Evolutionary conservation across 2,329 filamentous ascomycete species (phyloP).

Genomic region (Exophiala mesophila): DNA sequence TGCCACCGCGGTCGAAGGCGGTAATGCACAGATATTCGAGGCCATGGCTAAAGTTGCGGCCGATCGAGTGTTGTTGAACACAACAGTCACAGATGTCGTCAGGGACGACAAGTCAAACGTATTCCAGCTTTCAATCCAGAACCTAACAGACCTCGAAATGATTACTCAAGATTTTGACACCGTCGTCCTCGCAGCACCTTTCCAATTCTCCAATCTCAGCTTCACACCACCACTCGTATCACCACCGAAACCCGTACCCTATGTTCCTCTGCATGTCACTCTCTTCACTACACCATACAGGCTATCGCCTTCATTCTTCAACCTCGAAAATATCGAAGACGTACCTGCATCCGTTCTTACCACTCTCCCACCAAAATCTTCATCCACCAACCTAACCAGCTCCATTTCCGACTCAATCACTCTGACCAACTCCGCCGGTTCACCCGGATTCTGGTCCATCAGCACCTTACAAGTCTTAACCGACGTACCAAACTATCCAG

Average conservation of each 20-base stretch:
- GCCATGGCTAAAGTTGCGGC: slow-evolving; percentile 65
- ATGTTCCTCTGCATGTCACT: slow-evolving; percentile 81
- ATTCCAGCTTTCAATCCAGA: slow-evolving; percentile 29
- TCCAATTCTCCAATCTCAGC: slow-evolving; percentile 70
- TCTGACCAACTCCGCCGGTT: no score
- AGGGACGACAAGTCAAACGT: slow-evolving; percentile 39
- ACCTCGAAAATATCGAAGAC: slow-evolving; percentile 48
- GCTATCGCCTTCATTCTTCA: slow-evolving; percentile 71
- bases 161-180: slow-evolving; percentile 57
- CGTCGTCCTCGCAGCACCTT: slow-evolving; percentile 76
- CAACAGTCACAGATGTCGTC: slow-evolving; percentile 59
- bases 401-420: slow-evolving; percentile 52
- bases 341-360: slow-evolving; percentile 77
- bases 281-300: slow-evolving; percentile 73
- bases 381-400: slow-evolving; percentile 29
- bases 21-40: slow-evolving; percentile 95
- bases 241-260: slow-evolving; percentile 72
- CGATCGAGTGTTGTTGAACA: slow-evolving; percentile 60
- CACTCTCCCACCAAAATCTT: slow-evolving; percentile 62
- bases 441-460: slow-evolving; percentile 77
- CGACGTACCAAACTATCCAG: background rate
- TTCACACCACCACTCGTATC: slow-evolving; percentile 41
- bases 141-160: slow-evolving; percentile 1
- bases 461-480: slow-evolving; percentile 61
- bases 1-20: slow-evolving; percentile 70